Conservation (phyloP, 768 basidiomycete genomes). For the Hypholoma sublateritium region DNA sequence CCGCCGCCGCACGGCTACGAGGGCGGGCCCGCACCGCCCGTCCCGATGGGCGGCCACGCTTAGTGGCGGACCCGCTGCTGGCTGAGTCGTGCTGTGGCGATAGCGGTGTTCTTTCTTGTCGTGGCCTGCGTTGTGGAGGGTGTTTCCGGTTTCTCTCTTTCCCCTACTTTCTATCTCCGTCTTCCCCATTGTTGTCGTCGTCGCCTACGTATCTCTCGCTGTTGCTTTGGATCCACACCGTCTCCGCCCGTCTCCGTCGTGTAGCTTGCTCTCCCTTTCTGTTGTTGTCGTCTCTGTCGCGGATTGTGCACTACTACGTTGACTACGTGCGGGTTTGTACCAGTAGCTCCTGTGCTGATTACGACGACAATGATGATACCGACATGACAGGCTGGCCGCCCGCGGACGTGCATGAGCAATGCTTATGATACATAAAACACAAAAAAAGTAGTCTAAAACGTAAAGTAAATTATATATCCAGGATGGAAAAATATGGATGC, state of each 20-base stretch:
- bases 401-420: neutral
- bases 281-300: conserved; percentile 30
- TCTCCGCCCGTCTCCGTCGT: conserved; percentile 19
- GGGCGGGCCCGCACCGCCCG: conserved; percentile 63
- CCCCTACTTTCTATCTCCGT: neutral
- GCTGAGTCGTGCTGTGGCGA: neutral
- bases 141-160: conserved; percentile 3
- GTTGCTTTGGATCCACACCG: conserved; percentile 18
- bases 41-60: conserved; percentile 79
- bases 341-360: conserved; percentile 13
- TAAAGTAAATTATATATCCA: conserved; percentile 13
- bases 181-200: neutral
- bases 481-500: conserved; percentile 14
- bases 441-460: conserved; percentile 11
- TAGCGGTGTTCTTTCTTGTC: conserved; percentile 1
- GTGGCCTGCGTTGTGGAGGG: conserved; percentile 2
- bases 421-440: neutral
- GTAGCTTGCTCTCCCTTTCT: conserved; percentile 18
- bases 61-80: conserved; percentile 7
- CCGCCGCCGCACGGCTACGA: conserved; percentile 79
- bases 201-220: conserved; percentile 11
- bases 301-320: conserved; percentile 35
- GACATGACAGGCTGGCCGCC: neutral
- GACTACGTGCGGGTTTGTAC: conserved; percentile 19
- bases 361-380: conserved; percentile 10